phyloP scores from a whole-genome alignment of 176 grass and related monocot genomes.

The Oryza longistaminata region DNA sequence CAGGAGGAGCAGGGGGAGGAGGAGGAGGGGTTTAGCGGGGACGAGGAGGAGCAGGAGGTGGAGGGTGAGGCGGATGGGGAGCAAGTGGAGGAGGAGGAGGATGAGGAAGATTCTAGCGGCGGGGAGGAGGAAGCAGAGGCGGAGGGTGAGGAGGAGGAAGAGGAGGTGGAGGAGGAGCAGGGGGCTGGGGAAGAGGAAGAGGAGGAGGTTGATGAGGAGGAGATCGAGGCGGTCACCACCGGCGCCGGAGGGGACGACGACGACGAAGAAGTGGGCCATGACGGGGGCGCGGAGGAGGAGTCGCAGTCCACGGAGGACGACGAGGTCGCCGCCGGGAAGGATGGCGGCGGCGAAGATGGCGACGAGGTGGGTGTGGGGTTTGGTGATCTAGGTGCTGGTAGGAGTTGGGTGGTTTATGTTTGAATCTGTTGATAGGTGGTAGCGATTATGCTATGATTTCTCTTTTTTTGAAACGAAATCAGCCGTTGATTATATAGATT shows the following conservation, averaged over 20 bases:
- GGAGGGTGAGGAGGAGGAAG: slow-evolving; percentile 23
- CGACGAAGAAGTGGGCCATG: slow-evolving; percentile 10
- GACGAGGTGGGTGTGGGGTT: slow-evolving; percentile 32
- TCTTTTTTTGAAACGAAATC: neutral
- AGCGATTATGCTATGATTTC: neutral
- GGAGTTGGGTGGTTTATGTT: neutral
- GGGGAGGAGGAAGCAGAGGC: slow-evolving; percentile 6
- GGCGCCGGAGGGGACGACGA: slow-evolving; percentile 38
- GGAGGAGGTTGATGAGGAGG: slow-evolving; percentile 60
- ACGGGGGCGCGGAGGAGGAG: slow-evolving; percentile 16
- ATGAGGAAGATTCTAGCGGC: slow-evolving; percentile 24
- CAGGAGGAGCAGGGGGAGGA: slow-evolving; percentile 23
- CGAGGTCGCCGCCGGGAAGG: slow-evolving; percentile 18
- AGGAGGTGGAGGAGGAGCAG: slow-evolving; percentile 54
- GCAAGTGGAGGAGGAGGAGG: slow-evolving; percentile 40
- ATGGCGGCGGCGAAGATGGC: slow-evolving; percentile 6
- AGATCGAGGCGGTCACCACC: slow-evolving; percentile 57
- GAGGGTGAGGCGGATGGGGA: slow-evolving; percentile 2
- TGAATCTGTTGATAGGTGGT: neutral
- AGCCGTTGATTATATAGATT: neutral
- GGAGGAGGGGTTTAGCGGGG: slow-evolving; percentile 36
- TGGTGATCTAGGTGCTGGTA: neutral
- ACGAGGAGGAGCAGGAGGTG: slow-evolving; percentile 19
- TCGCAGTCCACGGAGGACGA: slow-evolving; percentile 60
- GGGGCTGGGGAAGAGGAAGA: slow-evolving; percentile 3